A percentile compares a stretch with the other conserved stretches of the same genome.
phyloP scores from a whole-genome alignment of 2,329 filamentous ascomycete genomes.

The Beauveria bassiana region DNA sequence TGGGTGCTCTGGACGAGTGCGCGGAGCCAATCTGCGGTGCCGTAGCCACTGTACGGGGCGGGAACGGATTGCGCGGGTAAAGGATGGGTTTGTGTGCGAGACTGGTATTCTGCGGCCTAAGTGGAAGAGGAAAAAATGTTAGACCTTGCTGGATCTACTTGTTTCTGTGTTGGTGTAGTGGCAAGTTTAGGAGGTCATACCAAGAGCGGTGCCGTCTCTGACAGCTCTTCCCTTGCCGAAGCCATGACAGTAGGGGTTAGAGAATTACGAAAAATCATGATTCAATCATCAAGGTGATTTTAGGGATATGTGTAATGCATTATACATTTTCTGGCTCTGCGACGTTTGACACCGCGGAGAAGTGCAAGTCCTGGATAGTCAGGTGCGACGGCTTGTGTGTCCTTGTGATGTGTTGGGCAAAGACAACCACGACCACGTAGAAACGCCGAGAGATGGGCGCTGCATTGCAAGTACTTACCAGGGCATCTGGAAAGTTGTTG shows the following conservation, averaged over 20 bases:
- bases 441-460: too few relatives aligned
- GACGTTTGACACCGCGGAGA: neutral
- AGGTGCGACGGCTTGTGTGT: neutral
- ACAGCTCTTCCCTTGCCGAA: neutral
- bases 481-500: too few relatives aligned
- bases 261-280: neutral
- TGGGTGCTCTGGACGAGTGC: neutral
- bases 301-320: too few relatives aligned
- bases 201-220: neutral
- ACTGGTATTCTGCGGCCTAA: neutral
- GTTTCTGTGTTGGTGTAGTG: neutral
- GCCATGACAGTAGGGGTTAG: neutral
- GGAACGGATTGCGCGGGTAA: neutral
- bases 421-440: neutral
- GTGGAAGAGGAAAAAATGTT: neutral
- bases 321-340: too few relatives aligned
- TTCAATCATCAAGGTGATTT: neutral
- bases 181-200: neutral
- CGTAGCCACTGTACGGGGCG: constrained; percentile 1
- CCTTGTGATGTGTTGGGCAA: neutral
- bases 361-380: neutral
- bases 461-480: too few relatives aligned
- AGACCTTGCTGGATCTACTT: too few relatives aligned
- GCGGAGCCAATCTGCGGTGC: neutral
- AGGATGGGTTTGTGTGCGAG: neutral